These are phyloP conservation scores for Kwoniella bestiolae DNA, from an alignment of 768 basidiomycete species.

Conservation along the genomic window DNA sequence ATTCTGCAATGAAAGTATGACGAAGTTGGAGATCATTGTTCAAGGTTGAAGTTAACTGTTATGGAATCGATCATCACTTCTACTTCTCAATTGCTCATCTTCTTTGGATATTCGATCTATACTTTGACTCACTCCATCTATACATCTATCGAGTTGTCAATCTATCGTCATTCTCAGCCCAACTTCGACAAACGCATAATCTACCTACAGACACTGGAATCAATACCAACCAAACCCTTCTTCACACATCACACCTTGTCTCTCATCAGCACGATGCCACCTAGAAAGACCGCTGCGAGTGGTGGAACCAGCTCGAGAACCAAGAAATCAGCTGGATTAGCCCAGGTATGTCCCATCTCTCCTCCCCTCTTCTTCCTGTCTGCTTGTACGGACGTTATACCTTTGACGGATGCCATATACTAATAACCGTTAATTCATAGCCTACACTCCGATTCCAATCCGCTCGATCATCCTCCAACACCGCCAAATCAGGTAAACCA, in stretches of 20 bases:
- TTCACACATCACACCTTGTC: conserved; percentile 1
- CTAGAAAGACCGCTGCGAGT: conserved; percentile 10
- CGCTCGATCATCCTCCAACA: conserved; percentile 25
- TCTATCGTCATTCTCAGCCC: background rate
- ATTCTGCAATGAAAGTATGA: background rate
- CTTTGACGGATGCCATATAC: too few relatives aligned
- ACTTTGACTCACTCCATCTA: background rate
- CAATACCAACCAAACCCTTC: background rate
- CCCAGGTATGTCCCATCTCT: conserved; percentile 33
- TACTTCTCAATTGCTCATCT: background rate
- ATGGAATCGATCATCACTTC: conserved; percentile 10
- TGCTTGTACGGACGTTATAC: too few relatives aligned
- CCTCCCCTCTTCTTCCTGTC: too few relatives aligned
- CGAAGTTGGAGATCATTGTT: conserved; percentile 1
- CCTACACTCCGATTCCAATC: conserved; percentile 41
- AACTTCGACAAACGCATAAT: background rate
- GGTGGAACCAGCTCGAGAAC: conserved; percentile 18
- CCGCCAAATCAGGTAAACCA: conserved; percentile 18
- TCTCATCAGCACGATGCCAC: too few relatives aligned
- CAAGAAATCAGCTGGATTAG: conserved; percentile 36
- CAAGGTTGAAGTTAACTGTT: background rate
- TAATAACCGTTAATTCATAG: conserved; percentile 24
- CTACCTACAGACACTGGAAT: background rate
- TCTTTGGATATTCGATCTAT: background rate
- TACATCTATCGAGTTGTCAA: background rate